Evolutionary conservation across 352 stramenopile genomes (phyloP).

Genomic region (Elongisporangium anandrum): DNA sequence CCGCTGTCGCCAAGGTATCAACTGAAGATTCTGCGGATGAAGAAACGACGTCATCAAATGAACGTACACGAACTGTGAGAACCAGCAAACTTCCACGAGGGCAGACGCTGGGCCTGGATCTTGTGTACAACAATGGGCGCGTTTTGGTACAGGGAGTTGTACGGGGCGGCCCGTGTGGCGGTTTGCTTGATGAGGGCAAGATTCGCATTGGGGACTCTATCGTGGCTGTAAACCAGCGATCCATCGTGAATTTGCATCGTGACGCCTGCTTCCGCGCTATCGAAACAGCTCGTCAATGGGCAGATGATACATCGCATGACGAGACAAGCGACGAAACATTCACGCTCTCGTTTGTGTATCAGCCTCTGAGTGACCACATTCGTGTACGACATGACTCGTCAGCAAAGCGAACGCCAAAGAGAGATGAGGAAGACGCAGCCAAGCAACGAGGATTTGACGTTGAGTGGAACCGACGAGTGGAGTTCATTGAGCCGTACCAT

Average conservation of each 20-base stretch:
- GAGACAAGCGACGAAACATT: slow-evolving; percentile 24
- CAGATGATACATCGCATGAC: slow-evolving; percentile 12
- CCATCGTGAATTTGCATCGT: slow-evolving; percentile 79
- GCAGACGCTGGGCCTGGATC: slow-evolving; percentile 64
- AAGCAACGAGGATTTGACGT: slow-evolving; percentile 34
- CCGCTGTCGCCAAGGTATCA: slow-evolving; percentile 53
- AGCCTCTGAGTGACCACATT: slow-evolving; percentile 22
- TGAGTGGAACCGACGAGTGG: slow-evolving; percentile 81
- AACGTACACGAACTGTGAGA: slow-evolving; percentile 7
- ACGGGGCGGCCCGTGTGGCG: slow-evolving; percentile 56
- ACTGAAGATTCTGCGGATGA: slow-evolving; percentile 10
- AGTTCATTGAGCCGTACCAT: slow-evolving; percentile 59
- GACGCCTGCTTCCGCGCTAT: slow-evolving; percentile 79
- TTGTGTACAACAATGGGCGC: slow-evolving; percentile 73
- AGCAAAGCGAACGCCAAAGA: slow-evolving; percentile 3
- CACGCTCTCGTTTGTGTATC: slow-evolving; percentile 70
- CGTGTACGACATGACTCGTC: slow-evolving; percentile 1
- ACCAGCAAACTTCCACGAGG: slow-evolving; percentile 57
- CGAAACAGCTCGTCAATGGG: slow-evolving; percentile 43
- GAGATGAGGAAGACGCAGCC: not conserved
- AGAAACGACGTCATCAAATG: slow-evolving; percentile 4
- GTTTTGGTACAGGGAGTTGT: slow-evolving; percentile 76
- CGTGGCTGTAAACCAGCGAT: slow-evolving; percentile 68
- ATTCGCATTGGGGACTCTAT: slow-evolving; percentile 78
- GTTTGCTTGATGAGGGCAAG: slow-evolving; percentile 55